Conservation (phyloP, 2,329 filamentous ascomycete species). For the Teratosphaeria destructans region DNA sequence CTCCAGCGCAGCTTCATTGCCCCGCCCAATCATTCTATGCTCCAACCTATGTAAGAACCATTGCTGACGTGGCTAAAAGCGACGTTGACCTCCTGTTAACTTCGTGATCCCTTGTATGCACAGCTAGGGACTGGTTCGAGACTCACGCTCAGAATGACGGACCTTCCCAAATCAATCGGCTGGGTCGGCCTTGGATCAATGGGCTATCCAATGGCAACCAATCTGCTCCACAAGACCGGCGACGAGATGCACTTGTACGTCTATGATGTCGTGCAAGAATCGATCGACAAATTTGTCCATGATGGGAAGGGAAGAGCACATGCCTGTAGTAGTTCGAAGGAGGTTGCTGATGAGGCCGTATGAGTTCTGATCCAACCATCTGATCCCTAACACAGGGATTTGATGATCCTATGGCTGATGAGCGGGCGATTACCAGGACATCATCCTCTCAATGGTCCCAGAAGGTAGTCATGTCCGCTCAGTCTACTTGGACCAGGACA, state of each 20-base stretch:
- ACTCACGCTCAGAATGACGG: constrained; percentile 9
- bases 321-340: constrained; percentile 33
- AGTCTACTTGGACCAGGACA: constrained; percentile 39
- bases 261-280: constrained; percentile 38
- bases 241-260: constrained; percentile 35
- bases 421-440: constrained; percentile 28
- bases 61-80: too few relatives aligned
- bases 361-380: constrained; percentile 8
- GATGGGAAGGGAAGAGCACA: constrained; percentile 31
- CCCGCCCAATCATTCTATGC: too few relatives aligned
- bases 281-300: constrained; percentile 33
- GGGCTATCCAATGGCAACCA: constrained; percentile 44
- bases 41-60: too few relatives aligned
- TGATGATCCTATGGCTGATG: background rate
- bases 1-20: too few relatives aligned
- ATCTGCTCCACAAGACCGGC: constrained; percentile 39
- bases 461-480: constrained; percentile 42
- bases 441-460: constrained; percentile 45
- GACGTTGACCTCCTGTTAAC: too few relatives aligned
- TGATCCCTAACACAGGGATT: background rate
- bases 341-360: constrained; percentile 43
- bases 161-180: constrained; percentile 26
- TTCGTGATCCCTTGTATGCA: background rate
- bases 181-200: constrained; percentile 49
- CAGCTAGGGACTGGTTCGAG: background rate